Percentiles rank a stretch among this genome's conserved stretches.
phyloP scores from a whole-genome alignment of 2,329 filamentous ascomycete species.

The Elsinoe fawcettii region DNA sequence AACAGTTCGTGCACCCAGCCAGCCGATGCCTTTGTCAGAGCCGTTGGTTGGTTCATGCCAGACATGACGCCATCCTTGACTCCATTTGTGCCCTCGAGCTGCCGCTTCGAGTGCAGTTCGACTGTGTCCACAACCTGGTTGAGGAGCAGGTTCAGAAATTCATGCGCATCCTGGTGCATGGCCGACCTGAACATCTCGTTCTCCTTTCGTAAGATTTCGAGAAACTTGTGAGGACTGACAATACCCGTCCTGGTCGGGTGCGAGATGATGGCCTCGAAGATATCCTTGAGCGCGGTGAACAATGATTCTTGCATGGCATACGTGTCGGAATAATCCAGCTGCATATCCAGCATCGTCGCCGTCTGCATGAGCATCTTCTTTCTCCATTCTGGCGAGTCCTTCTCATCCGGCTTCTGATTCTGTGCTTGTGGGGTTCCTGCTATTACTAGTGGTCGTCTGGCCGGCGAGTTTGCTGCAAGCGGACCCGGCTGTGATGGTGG shows the following conservation, averaged over 20 bases:
- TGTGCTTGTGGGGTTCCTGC: constrained; percentile 19
- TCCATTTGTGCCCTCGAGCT: constrained; percentile 22
- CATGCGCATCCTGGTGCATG: constrained; percentile 97
- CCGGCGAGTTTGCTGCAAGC: constrained; percentile 18
- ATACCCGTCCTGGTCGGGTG: constrained; percentile 79
- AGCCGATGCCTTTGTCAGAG: constrained; percentile 27
- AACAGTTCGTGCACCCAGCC: constrained; percentile 97
- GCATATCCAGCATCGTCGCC: constrained; percentile 78
- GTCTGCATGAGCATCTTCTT: constrained; percentile 90
- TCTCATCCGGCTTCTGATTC: constrained; percentile 66
- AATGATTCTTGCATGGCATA: constrained; percentile 94
- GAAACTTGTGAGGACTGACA: constrained; percentile 81
- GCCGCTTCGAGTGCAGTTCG: constrained; percentile 69
- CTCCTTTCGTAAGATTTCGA: constrained; percentile 87
- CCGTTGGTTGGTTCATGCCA: constrained; percentile 20
- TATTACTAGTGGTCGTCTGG: constrained; percentile 17
- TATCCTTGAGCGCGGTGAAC: constrained; percentile 91
- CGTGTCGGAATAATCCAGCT: constrained; percentile 66
- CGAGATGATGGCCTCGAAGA: constrained; percentile 82
- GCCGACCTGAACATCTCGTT: constrained; percentile 96
- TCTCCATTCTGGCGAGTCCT: constrained; percentile 92
- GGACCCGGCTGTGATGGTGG: constrained; percentile 13
- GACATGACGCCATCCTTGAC: constrained; percentile 20
- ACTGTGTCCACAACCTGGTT: constrained; percentile 95
- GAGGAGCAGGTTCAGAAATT: constrained; percentile 89